Conservation (phyloP, 257 asterid genomes). For the Ballota nigra region DNA sequence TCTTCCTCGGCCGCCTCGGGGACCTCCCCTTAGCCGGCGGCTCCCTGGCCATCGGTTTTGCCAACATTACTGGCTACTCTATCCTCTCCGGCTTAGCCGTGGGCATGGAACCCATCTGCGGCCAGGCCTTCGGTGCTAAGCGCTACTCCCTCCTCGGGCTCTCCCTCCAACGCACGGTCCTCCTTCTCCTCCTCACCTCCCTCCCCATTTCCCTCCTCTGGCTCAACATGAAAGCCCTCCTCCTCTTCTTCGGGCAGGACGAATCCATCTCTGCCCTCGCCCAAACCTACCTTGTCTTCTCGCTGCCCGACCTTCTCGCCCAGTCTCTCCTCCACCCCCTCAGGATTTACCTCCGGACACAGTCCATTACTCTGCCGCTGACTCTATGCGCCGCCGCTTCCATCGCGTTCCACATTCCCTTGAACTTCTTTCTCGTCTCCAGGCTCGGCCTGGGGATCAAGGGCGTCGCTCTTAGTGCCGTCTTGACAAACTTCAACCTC, state of each 20-base stretch:
- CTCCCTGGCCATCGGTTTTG: constrained; percentile 67
- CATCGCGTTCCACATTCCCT: constrained; percentile 55
- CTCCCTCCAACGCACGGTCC: constrained; percentile 57
- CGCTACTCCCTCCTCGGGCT: constrained; percentile 55
- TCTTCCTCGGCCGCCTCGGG: constrained; percentile 72
- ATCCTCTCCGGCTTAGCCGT: constrained; percentile 76
- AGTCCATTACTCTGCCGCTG: constrained; percentile 67
- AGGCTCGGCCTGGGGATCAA: constrained; percentile 49
- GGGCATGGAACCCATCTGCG: constrained; percentile 91
- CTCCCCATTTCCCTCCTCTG: constrained; percentile 64
- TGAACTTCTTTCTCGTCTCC: constrained; percentile 55
- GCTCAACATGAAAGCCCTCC: constrained; percentile 56
- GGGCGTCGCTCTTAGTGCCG: constrained; percentile 63
- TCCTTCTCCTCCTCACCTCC: constrained; percentile 52
- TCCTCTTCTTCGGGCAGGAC: constrained; percentile 60
- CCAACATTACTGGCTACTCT: constrained; percentile 77
- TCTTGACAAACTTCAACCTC: constrained; percentile 67
- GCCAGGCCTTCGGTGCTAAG: constrained; percentile 80
- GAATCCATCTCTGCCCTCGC: constrained; percentile 58
- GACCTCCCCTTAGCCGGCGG: constrained; percentile 74
- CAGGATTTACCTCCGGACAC: constrained; percentile 69
- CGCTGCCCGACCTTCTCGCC: constrained; percentile 57
- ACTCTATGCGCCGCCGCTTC: constrained; percentile 64
- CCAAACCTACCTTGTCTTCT: constrained; percentile 50
- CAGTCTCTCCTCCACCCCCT: constrained; percentile 70